phyloP scores from a whole-genome alignment of 1,139 yeast species.

The Debaryomyces singareniensis region DNA sequence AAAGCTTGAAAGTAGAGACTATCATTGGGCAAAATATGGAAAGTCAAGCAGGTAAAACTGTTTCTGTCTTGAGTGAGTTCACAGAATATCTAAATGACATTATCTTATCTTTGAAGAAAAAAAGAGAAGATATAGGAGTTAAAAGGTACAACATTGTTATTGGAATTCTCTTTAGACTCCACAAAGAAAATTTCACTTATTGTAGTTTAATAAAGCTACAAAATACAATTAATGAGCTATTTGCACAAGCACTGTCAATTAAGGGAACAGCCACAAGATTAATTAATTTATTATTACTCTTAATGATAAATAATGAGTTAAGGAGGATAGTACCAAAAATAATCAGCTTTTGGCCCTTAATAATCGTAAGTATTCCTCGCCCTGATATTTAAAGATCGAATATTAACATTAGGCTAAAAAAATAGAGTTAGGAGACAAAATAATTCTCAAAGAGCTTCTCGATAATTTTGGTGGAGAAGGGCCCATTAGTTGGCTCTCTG shows the following conservation, averaged over 20 bases:
- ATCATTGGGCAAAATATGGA: too few species aligned
- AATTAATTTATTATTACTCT: not conserved
- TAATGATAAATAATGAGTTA: not conserved
- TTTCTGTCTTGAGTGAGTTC: not conserved
- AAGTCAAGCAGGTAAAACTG: too few species aligned
- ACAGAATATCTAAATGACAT: not conserved
- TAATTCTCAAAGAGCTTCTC: not conserved
- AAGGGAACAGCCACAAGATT: not conserved
- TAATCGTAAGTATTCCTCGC: slow-evolving; percentile 6
- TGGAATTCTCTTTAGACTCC: not conserved
- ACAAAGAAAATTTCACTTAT: not conserved
- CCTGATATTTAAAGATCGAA: not conserved
- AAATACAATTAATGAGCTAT: not conserved
- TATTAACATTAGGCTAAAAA: not conserved
- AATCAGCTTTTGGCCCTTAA: slow-evolving; percentile 5
- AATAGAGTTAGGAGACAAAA: not conserved
- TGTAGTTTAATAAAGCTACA: not conserved
- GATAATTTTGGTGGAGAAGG: not conserved
- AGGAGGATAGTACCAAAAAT: slow-evolving; percentile 2
- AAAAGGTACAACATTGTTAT: not conserved
- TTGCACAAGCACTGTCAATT: not conserved
- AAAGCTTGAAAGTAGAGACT: too few species aligned
- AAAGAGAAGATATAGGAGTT: not conserved
- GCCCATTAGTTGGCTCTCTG: not conserved
- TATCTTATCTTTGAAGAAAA: not conserved